Evolutionary conservation across 345 rosid genomes (phyloP), one percentile per base, ranked within the genome.

Genomic region (Cardiospermum halicacabum): DNA sequence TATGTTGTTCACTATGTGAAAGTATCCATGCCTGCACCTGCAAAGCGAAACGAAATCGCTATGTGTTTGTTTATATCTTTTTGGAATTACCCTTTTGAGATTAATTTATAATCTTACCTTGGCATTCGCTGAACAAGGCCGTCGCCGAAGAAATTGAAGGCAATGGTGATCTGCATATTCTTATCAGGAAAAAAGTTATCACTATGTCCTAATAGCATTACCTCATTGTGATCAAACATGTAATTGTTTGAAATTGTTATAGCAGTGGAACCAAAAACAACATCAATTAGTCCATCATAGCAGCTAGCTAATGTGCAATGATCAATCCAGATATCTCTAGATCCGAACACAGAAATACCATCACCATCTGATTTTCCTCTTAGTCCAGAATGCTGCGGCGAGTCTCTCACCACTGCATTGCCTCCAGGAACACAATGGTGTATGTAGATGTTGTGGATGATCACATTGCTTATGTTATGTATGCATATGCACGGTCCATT

Each of bases 121-220:
- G 94, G 94, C 73, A 87, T 87, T 63, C 94, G 75, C 50, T 87
- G 88, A 60, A 82, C 85, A 24, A 87, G 80, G 27, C 86, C 86
- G 68, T 85, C 73, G 11, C 91, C 95, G 39, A 88, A 88, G 70
- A 71, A 76, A 63, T 85, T 88, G 75, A 83, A 88, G 10, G 95
- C 87, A 30, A 88, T 77, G 0, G 95, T 85, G 57, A 88, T 79
- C 63, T 77, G 86, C 95, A 88, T 88, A 27, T 62, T 73, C 51
- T 68, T 72, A 74, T 88, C 95, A 70, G 71, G 77, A 0, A 55
- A 9, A 64, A 70, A 87, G 31, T 79, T 78, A 69, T 87, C 91
- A 62, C 81, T 85, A 37, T 87, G 91, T 43, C 94, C 94, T 84
- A 88, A 62, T 36, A 83, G 76, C 94, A 85, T 88, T 64, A 81